Evolutionary conservation across 768 basidiomycete species (phyloP).

Genomic region (Leccinum broughii): DNA sequence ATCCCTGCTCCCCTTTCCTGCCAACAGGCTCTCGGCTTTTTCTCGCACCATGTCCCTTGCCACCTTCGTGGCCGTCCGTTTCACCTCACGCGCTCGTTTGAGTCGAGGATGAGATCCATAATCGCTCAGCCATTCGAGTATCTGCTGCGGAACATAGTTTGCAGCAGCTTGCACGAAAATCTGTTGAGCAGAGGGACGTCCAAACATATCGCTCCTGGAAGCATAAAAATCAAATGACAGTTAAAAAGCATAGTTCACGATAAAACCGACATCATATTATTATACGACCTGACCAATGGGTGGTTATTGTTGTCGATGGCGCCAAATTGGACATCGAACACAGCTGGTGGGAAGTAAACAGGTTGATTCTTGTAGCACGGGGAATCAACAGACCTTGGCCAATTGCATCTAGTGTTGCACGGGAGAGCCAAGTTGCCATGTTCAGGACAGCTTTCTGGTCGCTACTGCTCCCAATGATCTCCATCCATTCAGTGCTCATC

Average conservation of each 20-base stretch:
- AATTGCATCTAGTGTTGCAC: slow-evolving; percentile 33
- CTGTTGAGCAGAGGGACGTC: slow-evolving; percentile 14
- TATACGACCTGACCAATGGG: slow-evolving; percentile 11
- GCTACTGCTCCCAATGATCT: neutral
- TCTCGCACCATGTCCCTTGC: slow-evolving; percentile 21
- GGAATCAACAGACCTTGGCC: slow-evolving; percentile 40
- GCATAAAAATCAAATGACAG: slow-evolving; percentile 7
- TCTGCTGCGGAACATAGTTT: slow-evolving; percentile 12
- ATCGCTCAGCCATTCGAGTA: slow-evolving; percentile 37
- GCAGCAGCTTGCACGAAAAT: slow-evolving; percentile 17
- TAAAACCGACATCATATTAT: slow-evolving; percentile 13
- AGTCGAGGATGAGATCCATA: slow-evolving; percentile 24
- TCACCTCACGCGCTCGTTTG: slow-evolving; percentile 16
- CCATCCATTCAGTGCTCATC: neutral
- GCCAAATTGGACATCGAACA: slow-evolving; percentile 49
- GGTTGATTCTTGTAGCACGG: neutral
- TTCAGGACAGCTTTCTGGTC: slow-evolving; percentile 27
- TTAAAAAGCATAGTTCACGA: slow-evolving; percentile 4
- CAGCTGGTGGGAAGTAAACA: neutral
- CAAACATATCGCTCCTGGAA: slow-evolving; percentile 17
- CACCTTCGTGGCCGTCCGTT: neutral
- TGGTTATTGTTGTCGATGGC: slow-evolving; percentile 12
- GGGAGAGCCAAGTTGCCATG: neutral
- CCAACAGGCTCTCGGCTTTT: slow-evolving; percentile 11
- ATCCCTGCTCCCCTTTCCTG: slow-evolving; percentile 19